These are phyloP conservation scores for Viola pubescens DNA, from an alignment of 441 rosid species.

Conservation along the genomic window DNA sequence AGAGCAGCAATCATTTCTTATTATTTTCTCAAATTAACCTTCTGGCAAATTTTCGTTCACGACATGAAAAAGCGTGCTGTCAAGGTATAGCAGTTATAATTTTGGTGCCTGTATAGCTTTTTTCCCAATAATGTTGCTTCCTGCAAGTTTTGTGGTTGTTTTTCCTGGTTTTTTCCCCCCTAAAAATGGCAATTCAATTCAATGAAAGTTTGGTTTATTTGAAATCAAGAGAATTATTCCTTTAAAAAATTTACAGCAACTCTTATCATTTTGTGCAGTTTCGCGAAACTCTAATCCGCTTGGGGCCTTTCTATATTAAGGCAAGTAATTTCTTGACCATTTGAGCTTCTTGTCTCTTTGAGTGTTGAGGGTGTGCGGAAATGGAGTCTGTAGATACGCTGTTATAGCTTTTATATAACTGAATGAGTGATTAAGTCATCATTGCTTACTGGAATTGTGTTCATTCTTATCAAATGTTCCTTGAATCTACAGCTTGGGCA, in stretches of 20 bases:
- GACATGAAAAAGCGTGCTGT: conserved; percentile 74
- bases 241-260: neutral
- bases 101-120: neutral
- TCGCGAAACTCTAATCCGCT: conserved; percentile 66
- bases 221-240: neutral
- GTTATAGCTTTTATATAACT: no score
- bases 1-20: conserved; percentile 85
- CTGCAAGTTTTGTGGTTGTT: neutral
- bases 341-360: neutral
- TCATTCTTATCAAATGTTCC: conserved; percentile 9
- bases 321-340: conserved; percentile 32
- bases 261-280: conserved; percentile 51
- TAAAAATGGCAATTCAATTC: no score
- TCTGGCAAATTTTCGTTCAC: conserved; percentile 62
- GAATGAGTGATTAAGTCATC: no score
- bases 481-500: conserved; percentile 80
- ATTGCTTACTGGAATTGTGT: neutral
- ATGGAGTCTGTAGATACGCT: no score
- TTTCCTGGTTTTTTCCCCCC: neutral
- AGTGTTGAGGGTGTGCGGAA: no score
- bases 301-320: conserved; percentile 97
- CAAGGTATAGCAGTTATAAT: conserved; percentile 37
- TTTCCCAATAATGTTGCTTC: neutral
- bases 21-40: conserved; percentile 64
- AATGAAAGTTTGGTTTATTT: neutral